phyloP scores from a whole-genome alignment of 139 green algal genomes.

The Coelastrella sp. region DNA sequence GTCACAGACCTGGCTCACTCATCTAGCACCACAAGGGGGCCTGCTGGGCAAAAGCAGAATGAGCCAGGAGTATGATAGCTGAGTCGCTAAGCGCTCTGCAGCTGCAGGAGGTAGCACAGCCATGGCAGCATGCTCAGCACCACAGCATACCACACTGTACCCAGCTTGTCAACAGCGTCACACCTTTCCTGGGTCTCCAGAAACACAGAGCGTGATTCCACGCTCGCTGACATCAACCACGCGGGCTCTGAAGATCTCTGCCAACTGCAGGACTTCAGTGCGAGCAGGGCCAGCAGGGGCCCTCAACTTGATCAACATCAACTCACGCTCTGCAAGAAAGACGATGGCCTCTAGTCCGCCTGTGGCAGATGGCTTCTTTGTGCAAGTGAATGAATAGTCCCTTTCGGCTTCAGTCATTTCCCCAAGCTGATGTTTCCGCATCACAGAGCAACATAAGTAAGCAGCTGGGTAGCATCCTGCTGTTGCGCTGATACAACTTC shows the following conservation, averaged over 20 bases:
- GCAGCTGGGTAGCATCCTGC: too few species aligned
- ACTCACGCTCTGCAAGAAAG: constrained; percentile 85
- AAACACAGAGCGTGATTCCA: constrained; percentile 77
- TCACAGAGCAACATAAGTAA: too few species aligned
- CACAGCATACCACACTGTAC: too few species aligned
- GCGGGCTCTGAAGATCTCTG: constrained; percentile 91
- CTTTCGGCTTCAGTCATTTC: background rate
- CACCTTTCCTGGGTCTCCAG: constrained; percentile 95
- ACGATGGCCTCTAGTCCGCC: background rate
- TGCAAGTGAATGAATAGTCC: too few species aligned
- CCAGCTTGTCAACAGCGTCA: background rate
- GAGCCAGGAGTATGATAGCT: too few species aligned
- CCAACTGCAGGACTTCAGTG: constrained; percentile 92
- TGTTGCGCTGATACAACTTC: background rate
- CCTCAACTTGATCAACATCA: constrained; percentile 94
- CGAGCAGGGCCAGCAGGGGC: constrained; percentile 70
- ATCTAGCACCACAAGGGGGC: too few species aligned
- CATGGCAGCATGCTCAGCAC: too few species aligned
- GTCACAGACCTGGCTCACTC: too few species aligned
- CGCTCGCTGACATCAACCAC: constrained; percentile 91
- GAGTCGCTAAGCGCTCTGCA: too few species aligned
- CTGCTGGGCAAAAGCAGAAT: too few species aligned
- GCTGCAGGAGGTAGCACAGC: too few species aligned
- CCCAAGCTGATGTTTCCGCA: too few species aligned
- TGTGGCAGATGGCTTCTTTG: background rate